A percentile compares a stretch with the other conserved stretches of the same genome.
Evolutionary conservation across 148 eudicot species (phyloP).

Genomic region (Polygonum aviculare): DNA sequence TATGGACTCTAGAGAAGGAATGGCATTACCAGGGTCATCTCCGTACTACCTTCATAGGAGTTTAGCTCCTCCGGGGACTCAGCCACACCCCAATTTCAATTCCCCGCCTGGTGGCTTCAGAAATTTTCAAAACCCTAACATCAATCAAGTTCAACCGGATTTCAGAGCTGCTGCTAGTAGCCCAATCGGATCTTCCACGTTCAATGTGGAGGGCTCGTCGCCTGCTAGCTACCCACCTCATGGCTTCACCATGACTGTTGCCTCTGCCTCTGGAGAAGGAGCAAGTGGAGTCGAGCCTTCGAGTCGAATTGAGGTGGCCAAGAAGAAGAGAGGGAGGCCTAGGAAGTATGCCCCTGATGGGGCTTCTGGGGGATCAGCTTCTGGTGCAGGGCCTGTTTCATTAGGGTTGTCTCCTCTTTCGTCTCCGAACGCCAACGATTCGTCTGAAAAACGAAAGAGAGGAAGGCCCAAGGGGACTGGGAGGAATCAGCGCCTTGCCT

Average conservation of each 20-base stretch:
- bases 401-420: conserved; percentile 54
- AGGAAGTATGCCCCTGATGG: conserved; percentile 87
- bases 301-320: conserved; percentile 45
- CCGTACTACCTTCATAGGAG: conserved; percentile 34
- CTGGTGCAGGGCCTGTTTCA: conserved; percentile 33
- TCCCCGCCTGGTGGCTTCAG: conserved; percentile 25
- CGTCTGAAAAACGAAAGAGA: conserved; percentile 34
- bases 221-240: conserved; percentile 38
- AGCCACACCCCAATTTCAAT: conserved; percentile 15
- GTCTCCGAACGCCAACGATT: conserved; percentile 30
- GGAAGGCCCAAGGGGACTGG: conserved; percentile 95
- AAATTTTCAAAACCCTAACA: conserved; percentile 24
- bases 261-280: conserved; percentile 13
- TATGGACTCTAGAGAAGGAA: conserved; percentile 51
- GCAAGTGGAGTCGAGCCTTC: background rate
- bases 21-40: conserved; percentile 38
- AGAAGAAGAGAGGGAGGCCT: conserved; percentile 97
- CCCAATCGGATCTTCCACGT: conserved; percentile 31
- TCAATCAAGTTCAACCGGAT: conserved; percentile 16
- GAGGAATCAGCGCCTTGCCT: conserved; percentile 77
- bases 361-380: conserved; percentile 13
- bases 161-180: conserved; percentile 27
- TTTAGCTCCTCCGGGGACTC: conserved; percentile 15
- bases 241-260: conserved; percentile 30
- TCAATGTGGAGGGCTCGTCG: conserved; percentile 30